These are phyloP conservation scores for Austroboletus rostrupii DNA, from an alignment of 1,284 basidiomycete genomes.

Conservation along the genomic window DNA sequence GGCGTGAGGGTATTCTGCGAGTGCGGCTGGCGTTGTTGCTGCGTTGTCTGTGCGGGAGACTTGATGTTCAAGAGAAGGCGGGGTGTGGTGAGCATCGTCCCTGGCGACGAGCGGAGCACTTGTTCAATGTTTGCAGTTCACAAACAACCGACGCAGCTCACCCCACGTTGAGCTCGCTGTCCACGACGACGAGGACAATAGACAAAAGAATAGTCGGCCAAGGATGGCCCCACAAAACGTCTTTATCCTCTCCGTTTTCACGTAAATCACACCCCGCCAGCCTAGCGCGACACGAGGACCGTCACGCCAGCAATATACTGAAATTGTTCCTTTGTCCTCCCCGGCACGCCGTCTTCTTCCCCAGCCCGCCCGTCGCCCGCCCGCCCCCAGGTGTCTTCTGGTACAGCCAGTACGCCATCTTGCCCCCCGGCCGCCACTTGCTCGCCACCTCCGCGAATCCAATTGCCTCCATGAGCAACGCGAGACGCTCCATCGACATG, in stretches of 20 bases:
- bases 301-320: constrained; percentile 43
- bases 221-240: constrained; percentile 2
- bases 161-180: constrained; percentile 7
- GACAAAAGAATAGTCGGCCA: constrained; percentile 5
- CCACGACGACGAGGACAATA: constrained; percentile 6
- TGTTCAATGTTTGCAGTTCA: constrained; percentile 19
- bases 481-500: constrained; percentile 56
- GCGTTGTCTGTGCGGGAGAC: constrained; percentile 20
- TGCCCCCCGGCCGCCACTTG: constrained; percentile 62
- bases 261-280: constrained; percentile 7
- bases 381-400: constrained; percentile 34
- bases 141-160: constrained; percentile 26
- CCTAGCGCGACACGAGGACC: background rate
- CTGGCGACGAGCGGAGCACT: constrained; percentile 15
- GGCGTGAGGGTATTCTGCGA: constrained; percentile 26
- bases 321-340: constrained; percentile 81
- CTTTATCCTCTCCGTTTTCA: constrained; percentile 6
- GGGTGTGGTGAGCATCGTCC: constrained; percentile 21
- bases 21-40: constrained; percentile 25
- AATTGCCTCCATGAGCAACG: constrained; percentile 53
- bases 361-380: constrained; percentile 30
- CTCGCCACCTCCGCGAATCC: constrained; percentile 63
- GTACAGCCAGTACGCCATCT: constrained; percentile 77
- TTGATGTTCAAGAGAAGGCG: constrained; percentile 24
- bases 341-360: constrained; percentile 57